A percentile compares a stretch with the other conserved stretches of the same genome.
Conservation (phyloP, 345 rosid genomes). For the Eucalyptus marginata region DNA sequence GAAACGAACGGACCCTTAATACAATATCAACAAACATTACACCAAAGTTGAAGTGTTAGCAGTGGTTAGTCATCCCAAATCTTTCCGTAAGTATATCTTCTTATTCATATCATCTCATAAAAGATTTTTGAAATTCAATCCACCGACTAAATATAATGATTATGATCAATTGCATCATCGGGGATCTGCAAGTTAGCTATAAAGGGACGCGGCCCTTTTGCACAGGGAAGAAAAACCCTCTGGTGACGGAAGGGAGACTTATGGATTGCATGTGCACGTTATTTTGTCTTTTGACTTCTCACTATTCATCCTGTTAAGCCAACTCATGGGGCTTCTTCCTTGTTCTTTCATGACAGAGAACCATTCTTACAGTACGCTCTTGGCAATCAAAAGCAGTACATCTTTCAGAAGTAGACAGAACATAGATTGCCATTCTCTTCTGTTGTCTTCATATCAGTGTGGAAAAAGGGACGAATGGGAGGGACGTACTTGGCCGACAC, state of each 20-base stretch:
- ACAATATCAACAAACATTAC: rapidly evolving
- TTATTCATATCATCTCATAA: too few relatives aligned
- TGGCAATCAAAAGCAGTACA: not conserved
- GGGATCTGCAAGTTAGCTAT: rapidly evolving
- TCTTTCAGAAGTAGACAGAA: not conserved
- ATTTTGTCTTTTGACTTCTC: not conserved
- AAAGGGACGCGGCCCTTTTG: too few relatives aligned
- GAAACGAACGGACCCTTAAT: too few relatives aligned
- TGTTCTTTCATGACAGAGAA: not conserved
- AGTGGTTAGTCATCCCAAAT: rapidly evolving
- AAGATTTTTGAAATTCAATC: too few relatives aligned
- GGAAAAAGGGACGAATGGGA: constrained; percentile 38
- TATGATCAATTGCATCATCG: rapidly evolving
- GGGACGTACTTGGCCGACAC: constrained; percentile 57
- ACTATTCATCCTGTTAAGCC: rapidly evolving
- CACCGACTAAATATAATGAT: not conserved
- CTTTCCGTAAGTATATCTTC: too few relatives aligned
- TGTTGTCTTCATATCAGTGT: not conserved
- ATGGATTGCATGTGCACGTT: not conserved
- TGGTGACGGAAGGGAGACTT: not conserved
- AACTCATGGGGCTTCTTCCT: not conserved
- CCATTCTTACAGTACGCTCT: not conserved
- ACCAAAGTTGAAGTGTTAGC: too few relatives aligned
- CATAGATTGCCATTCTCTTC: not conserved
- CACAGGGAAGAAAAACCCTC: not conserved